Percentiles rank a stretch among this genome's conserved stretches.
These are phyloP conservation scores for Kregervanrija pseudodelftensis DNA, from an alignment of 805 yeast species.

Conservation along the genomic window DNA sequence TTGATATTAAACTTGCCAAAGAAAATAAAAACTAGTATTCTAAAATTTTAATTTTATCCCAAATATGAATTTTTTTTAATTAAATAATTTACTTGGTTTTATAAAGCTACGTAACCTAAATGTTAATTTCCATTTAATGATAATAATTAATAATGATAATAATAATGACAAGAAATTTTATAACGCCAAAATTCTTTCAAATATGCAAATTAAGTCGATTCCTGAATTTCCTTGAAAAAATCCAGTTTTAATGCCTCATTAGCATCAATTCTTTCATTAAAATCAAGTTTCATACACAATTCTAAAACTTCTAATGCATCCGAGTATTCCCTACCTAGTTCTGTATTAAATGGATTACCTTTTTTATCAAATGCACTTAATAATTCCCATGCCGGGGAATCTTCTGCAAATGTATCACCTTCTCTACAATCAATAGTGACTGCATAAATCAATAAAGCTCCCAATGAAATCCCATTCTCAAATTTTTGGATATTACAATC, in stretches of 20 bases:
- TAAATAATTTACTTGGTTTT: too few relatives aligned
- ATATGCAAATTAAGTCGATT: neutral
- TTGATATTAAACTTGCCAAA: conserved; percentile 20
- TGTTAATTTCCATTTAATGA: too few relatives aligned
- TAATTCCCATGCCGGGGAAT: conserved; percentile 66
- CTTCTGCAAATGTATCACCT: conserved; percentile 58
- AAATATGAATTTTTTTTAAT: neutral
- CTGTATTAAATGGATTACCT: conserved; percentile 31
- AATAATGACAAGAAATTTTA: too few relatives aligned
- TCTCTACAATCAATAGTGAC: conserved; percentile 38
- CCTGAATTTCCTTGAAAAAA: conserved; percentile 38
- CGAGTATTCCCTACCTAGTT: conserved; percentile 31
- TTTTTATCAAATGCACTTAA: conserved; percentile 39
- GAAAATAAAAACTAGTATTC: conserved; percentile 2
- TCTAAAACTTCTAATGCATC: conserved; percentile 50
- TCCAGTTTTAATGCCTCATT: conserved; percentile 48
- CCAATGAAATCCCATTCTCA: conserved; percentile 33
- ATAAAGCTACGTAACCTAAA: too few relatives aligned
- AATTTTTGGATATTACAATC: conserved; percentile 57
- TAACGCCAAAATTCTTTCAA: neutral
- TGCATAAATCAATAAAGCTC: conserved; percentile 36
- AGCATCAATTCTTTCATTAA: conserved; percentile 49
- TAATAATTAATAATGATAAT: too few relatives aligned
- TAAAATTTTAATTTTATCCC: neutral
- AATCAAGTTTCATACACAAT: conserved; percentile 52